Evolutionary conservation across 257 asterid species (phyloP).

Genomic region (Solanum pennellii): DNA sequence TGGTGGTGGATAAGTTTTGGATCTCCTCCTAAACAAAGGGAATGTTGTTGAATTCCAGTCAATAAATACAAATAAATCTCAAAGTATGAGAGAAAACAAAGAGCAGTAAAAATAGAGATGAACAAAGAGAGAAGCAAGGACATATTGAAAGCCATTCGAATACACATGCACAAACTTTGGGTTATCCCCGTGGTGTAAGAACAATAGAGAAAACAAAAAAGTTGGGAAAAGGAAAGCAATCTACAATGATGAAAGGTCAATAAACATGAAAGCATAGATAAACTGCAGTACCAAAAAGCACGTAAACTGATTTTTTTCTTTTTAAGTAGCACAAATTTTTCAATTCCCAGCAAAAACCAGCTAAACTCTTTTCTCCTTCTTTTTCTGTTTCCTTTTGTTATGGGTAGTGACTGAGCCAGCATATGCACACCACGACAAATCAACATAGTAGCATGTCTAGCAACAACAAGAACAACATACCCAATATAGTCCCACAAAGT

Average conservation of each 20-base stretch:
- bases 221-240: background rate
- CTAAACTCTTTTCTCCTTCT: background rate
- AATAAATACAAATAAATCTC: background rate
- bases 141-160: background rate
- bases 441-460: background rate
- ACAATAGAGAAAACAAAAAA: background rate
- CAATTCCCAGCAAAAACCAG: background rate
- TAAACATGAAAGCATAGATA: background rate
- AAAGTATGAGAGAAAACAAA: background rate
- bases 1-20: slow-evolving; percentile 36
- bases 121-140: background rate
- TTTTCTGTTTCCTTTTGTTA: background rate
- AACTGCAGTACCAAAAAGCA: background rate
- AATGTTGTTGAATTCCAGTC: slow-evolving; percentile 1
- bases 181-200: background rate
- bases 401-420: background rate
- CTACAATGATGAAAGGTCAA: background rate
- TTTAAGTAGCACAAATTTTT: background rate
- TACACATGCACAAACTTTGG: background rate
- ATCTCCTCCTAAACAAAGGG: slow-evolving; percentile 55
- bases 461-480: background rate
- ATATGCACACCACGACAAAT: background rate
- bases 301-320: background rate
- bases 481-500: background rate
- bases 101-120: background rate